A percentile compares a stretch with the other conserved stretches of the same genome.
phyloP scores from a whole-genome alignment of 139 green algal genomes.

The Micractinium conductrix region DNA sequence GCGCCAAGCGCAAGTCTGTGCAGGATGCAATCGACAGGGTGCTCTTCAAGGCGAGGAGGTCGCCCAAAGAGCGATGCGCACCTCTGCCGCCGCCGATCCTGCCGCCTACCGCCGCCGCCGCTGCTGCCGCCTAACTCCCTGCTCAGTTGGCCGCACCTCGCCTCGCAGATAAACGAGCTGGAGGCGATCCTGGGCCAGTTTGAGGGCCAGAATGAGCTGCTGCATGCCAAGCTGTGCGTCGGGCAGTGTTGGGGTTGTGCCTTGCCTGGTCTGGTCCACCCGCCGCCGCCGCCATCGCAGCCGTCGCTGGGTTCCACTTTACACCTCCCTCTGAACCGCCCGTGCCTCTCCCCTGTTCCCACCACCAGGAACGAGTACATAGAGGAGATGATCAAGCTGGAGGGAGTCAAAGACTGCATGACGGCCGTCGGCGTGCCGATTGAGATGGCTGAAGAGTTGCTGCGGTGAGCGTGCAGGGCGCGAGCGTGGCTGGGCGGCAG shows the following conservation, averaged over 20 bases:
- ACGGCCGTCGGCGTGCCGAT: background rate
- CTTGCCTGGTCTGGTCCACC: background rate
- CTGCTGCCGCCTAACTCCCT: background rate
- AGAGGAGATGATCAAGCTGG: background rate
- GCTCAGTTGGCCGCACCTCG: background rate
- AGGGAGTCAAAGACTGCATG: conserved; percentile 19
- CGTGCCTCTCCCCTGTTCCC: background rate
- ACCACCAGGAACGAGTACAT: conserved; percentile 21
- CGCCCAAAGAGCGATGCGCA: too few species aligned
- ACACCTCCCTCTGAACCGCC: background rate
- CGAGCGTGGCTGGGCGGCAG: too few species aligned
- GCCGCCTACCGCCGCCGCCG: background rate
- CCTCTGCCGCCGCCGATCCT: background rate
- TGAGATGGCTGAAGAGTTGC: conserved; percentile 5
- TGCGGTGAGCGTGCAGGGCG: background rate
- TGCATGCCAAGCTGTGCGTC: conserved; percentile 30
- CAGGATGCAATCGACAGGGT: conserved; percentile 12
- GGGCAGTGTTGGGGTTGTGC: too few species aligned
- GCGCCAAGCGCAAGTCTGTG: conserved; percentile 13
- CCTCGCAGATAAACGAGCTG: conserved; percentile 26
- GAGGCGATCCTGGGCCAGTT: conserved; percentile 23
- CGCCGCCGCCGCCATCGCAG: background rate
- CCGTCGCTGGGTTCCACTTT: too few species aligned
- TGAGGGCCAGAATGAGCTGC: conserved; percentile 21
- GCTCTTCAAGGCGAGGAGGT: conserved; percentile 29